Percentiles rank a stretch among this genome's conserved stretches.
These are phyloP conservation scores for Taphrina sp. DNA, from an alignment of 1,139 yeast species.

Conservation along the genomic window DNA sequence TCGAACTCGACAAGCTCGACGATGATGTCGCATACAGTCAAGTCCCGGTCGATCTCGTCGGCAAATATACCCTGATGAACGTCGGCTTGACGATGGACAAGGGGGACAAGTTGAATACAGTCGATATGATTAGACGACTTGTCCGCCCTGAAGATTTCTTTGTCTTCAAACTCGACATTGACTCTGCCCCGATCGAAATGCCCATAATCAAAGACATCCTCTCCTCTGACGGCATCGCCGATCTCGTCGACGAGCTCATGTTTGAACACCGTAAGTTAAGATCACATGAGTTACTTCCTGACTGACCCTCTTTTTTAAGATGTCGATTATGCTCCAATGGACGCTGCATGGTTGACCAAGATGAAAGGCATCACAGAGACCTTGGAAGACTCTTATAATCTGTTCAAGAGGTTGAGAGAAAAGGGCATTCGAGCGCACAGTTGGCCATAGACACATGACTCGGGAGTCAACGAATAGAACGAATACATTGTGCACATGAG, in stretches of 20 bases:
- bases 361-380: slow-evolving; percentile 1
- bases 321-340: slow-evolving; percentile 11
- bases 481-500: too few species aligned
- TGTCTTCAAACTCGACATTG: slow-evolving; percentile 29
- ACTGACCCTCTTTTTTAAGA: slow-evolving; percentile 2
- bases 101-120: slow-evolving; percentile 14
- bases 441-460: too few species aligned
- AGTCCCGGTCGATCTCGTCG: slow-evolving; percentile 19
- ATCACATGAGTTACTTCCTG: too few species aligned
- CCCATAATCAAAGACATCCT: slow-evolving; percentile 16
- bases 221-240: slow-evolving; percentile 12
- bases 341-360: background rate
- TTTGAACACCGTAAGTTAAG: slow-evolving; percentile 25
- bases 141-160: slow-evolving; percentile 22
- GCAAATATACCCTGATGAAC: slow-evolving; percentile 14
- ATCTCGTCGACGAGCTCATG: slow-evolving; percentile 19
- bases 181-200: slow-evolving; percentile 30
- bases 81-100: slow-evolving; percentile 21
- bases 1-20: slow-evolving; percentile 10
- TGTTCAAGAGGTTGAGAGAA: slow-evolving; percentile 7
- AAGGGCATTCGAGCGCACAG: slow-evolving; percentile 26
- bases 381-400: slow-evolving; percentile 7
- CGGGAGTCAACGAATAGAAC: too few species aligned
- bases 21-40: slow-evolving; percentile 5
- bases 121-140: slow-evolving; percentile 18